Evolutionary conservation across 805 yeast genomes (phyloP).

Genomic region (Kluyveromyces lactis): DNA sequence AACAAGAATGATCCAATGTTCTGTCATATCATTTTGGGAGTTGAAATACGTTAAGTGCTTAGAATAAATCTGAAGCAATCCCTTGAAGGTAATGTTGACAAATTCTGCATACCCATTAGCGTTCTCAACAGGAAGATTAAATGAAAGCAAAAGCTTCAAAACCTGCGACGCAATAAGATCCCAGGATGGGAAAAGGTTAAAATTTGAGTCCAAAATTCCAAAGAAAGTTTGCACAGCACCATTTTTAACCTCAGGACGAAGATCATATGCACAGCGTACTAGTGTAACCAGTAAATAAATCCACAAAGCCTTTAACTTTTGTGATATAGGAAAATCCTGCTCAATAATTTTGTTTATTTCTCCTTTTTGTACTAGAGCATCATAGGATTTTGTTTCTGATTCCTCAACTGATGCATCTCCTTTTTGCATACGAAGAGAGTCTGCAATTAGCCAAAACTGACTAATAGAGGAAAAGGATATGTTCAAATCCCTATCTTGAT

Average conservation of each 20-base stretch:
- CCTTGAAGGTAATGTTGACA: conserved; percentile 50
- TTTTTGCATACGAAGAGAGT: conserved; percentile 40
- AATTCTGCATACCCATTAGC: conserved; percentile 52
- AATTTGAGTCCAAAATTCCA: conserved; percentile 70
- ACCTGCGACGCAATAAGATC: conserved; percentile 55
- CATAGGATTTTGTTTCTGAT: not conserved
- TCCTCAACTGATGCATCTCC: not conserved
- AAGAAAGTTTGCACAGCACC: conserved; percentile 88
- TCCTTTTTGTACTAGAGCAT: not conserved
- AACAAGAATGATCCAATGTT: conserved; percentile 52
- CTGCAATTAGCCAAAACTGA: conserved; percentile 88
- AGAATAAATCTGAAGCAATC: conserved; percentile 53
- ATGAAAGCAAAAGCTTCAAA: conserved; percentile 42
- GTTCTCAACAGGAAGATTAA: conserved; percentile 20
- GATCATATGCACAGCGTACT: conserved; percentile 54
- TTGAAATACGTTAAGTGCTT: conserved; percentile 38
- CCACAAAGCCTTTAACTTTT: conserved; percentile 41
- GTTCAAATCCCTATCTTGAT: conserved; percentile 67
- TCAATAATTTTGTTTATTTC: not conserved
- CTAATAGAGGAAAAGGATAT: conserved; percentile 88
- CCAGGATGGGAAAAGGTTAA: conserved; percentile 56
- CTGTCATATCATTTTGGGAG: conserved; percentile 13
- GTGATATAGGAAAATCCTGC: not conserved
- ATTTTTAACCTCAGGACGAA: conserved; percentile 73
- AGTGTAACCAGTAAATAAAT: conserved; percentile 53